Conservation (phyloP, 2,329 filamentous ascomycete genomes). For the Pseudogymnoascus sp. region DNA sequence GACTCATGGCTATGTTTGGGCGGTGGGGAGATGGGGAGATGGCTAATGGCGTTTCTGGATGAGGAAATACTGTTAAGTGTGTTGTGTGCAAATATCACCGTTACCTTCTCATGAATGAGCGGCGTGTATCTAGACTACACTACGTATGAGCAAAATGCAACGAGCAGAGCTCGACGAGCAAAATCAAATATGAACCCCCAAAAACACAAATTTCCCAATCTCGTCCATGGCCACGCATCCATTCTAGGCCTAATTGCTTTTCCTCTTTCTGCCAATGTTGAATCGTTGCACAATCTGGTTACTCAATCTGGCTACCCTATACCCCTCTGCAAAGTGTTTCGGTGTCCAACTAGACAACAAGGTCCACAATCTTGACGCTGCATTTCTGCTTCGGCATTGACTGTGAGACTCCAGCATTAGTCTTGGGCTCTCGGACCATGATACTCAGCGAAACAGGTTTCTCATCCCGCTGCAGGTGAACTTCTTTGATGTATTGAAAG, state of each 20-base stretch:
- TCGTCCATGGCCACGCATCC: constrained; percentile 26
- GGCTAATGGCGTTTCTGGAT: constrained; percentile 8
- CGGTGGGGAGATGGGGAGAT: neutral
- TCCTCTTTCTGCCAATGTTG: neutral
- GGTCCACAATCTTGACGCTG: constrained; percentile 27
- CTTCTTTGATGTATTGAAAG: constrained; percentile 57
- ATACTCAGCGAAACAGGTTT: constrained; percentile 62
- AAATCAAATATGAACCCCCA: neutral
- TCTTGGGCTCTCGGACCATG: constrained; percentile 68
- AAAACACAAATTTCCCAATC: constrained; percentile 39
- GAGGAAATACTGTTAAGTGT: neutral
- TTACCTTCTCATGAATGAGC: constrained; percentile 17
- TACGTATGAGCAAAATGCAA: neutral
- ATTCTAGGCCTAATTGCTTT: neutral
- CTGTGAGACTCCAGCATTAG: constrained; percentile 11
- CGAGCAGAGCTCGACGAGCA: neutral
- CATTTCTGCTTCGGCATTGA: neutral
- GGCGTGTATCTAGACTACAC: constrained; percentile 15
- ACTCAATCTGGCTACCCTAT: neutral
- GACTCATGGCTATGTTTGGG: neutral
- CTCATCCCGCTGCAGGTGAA: constrained; percentile 52
- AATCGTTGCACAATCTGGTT: neutral
- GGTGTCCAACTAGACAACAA: constrained; percentile 36
- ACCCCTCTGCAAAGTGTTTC: neutral
- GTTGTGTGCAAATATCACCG: constrained; percentile 12